A percentile compares a stretch with the other conserved stretches of the same genome.
phyloP scores from a whole-genome alignment of 257 asterid genomes.

The Solanum megistacrolobum region DNA sequence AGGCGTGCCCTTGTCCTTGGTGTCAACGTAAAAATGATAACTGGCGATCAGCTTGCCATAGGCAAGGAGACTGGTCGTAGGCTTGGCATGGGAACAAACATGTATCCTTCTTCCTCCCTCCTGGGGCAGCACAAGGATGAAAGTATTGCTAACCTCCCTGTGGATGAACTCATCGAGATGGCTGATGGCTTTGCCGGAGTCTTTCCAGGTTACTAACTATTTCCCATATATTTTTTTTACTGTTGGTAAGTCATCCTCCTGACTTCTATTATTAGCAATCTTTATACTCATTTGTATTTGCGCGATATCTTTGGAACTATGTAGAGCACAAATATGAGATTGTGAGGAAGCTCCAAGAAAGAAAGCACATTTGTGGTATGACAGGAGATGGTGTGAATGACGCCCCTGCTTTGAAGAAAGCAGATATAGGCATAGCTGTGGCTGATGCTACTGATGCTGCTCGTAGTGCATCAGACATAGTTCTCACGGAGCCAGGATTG shows the following conservation, averaged over 20 bases:
- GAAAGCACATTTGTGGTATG: conserved; percentile 45
- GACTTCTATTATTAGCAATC: not conserved
- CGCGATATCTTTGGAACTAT: not conserved
- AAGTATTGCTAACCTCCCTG: conserved; percentile 23
- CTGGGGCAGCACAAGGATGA: conserved; percentile 35
- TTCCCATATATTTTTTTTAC: not conserved
- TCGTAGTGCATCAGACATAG: conserved; percentile 41
- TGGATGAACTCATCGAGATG: conserved; percentile 40
- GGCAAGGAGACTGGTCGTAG: conserved; percentile 44
- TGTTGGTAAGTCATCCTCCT: not conserved
- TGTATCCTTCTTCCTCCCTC: conserved; percentile 46
- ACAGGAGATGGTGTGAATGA: conserved; percentile 51
- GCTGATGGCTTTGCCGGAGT: conserved; percentile 51
- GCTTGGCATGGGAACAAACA: conserved; percentile 45
- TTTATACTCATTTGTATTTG: not conserved
- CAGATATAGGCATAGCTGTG: conserved; percentile 47
- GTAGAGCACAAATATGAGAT: conserved; percentile 43
- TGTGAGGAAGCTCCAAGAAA: conserved; percentile 35
- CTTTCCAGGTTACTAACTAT: conserved; percentile 27
- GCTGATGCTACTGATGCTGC: conserved; percentile 51
- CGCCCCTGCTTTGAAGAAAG: conserved; percentile 38
- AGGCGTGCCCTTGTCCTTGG: conserved; percentile 43
- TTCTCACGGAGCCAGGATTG: conserved; percentile 32
- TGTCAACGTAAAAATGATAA: conserved; percentile 54
- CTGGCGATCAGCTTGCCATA: conserved; percentile 39